Evolutionary conservation across 495 filamentous ascomycete genomes (phyloP), one percentile per base, ranked within the genome.

Genomic region (Sphaerosporella brunnea): DNA sequence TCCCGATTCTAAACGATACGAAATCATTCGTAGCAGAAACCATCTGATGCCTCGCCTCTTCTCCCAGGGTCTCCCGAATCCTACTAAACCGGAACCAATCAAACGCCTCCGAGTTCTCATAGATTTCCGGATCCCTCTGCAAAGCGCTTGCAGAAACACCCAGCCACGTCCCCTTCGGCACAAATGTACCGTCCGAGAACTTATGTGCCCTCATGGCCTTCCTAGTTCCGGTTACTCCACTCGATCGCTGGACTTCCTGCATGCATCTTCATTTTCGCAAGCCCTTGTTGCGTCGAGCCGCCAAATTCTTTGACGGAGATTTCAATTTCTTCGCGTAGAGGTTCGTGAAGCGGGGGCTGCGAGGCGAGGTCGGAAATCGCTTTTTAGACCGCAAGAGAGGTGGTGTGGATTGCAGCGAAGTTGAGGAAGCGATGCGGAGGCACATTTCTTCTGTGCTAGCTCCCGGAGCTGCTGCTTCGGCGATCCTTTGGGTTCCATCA

Each of bases 231-330:
- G 48, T 40, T n/a, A 47, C 51, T 2, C 11, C 9, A 18, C 45
- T 48, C 25, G 58, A 23, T 8, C 58, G 53, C 18, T 61, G 58
- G 8, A 37, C 44, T 25, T 61, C 58, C 7, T 42, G 51, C 8
- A 61, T 18, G 16, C 40, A 61, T 61, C 45, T 51, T 53, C 58
- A 61, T 57, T 19, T 39, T 55, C 13, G 58, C 55, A n/a, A 61
- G n/a, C 2, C 54, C 48, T 37, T 56, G 50, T 50, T 61, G 61
- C 11, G 37, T 51, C 56, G 48, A 60, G 4, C 58, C 58, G 13
- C 49, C 51, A 7, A 45, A 48, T 41, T 57, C 49, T 3, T 20
- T 47, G 4, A 61, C 39, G 3, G 51, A 15, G 3, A 28, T 21
- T 18, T 45, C 20, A 11, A 61, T 55, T 36, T 61, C 58, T 15